phyloP scores from a whole-genome alignment of 208 protist genomes.

The Trypanosoma conorhini region DNA sequence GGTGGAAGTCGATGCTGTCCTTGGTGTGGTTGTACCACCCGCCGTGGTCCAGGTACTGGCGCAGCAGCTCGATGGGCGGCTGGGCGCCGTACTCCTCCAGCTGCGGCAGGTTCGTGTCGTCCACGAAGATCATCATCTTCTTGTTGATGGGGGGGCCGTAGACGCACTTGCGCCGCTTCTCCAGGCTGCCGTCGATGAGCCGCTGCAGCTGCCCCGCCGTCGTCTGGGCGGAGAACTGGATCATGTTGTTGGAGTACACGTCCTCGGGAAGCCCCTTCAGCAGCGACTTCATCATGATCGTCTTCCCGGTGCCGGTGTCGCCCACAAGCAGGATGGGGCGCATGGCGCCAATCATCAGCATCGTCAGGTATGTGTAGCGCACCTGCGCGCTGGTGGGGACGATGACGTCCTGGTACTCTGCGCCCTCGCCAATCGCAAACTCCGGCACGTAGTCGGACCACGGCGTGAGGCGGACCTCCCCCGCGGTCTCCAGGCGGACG shows the following conservation, averaged over 20 bases:
- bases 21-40: conserved; percentile 97
- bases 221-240: conserved; percentile 97
- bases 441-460: conserved; percentile 86
- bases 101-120: conserved; percentile 96
- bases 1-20: conserved; percentile 86
- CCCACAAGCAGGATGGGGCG: conserved; percentile 91
- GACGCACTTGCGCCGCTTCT: conserved; percentile 94
- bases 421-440: conserved; percentile 74
- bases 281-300: conserved; percentile 92
- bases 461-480: conserved; percentile 73
- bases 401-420: conserved; percentile 94
- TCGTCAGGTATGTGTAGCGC: conserved; percentile 91
- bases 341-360: conserved; percentile 79
- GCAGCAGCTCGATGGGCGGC: conserved; percentile 96
- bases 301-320: conserved; percentile 97
- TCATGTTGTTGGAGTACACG: conserved; percentile 83
- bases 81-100: conserved; percentile 97
- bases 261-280: conserved; percentile 83
- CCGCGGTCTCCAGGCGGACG: conserved; percentile 58
- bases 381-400: conserved; percentile 94
- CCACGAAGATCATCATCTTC: conserved; percentile 95
- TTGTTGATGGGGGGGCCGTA: conserved; percentile 96
- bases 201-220: conserved; percentile 90
- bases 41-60: conserved; percentile 96
- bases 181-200: conserved; percentile 94